These are phyloP conservation scores for Aristolochia californica DNA, from an alignment of 164 flowering plant species.

Conservation along the genomic window DNA sequence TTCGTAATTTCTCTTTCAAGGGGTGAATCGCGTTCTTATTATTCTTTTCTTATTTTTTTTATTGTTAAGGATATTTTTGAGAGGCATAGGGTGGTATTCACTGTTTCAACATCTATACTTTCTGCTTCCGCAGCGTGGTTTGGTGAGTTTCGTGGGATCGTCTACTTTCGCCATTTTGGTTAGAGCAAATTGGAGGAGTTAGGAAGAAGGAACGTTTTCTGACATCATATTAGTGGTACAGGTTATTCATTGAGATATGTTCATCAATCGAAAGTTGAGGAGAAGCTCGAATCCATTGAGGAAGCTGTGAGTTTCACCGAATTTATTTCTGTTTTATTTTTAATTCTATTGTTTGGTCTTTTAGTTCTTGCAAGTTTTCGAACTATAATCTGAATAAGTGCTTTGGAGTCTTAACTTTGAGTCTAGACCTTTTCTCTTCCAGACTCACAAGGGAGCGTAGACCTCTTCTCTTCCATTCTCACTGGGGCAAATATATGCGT, in stretches of 20 bases:
- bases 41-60: constrained; percentile 7
- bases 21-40: background rate
- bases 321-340: too few species aligned
- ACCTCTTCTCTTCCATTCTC: too few species aligned
- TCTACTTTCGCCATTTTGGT: background rate
- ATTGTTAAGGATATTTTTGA: constrained; percentile 64
- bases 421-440: too few species aligned
- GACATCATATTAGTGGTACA: constrained; percentile 19
- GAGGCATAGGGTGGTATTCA: constrained; percentile 80
- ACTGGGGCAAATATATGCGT: too few species aligned
- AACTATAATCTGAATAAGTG: too few species aligned
- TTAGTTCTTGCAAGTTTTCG: too few species aligned
- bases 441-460: too few species aligned
- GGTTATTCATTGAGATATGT: constrained; percentile 69
- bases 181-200: background rate
- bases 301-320: constrained; percentile 48
- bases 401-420: too few species aligned
- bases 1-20: background rate
- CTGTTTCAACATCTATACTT: constrained; percentile 71
- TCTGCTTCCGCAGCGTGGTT: constrained; percentile 55
- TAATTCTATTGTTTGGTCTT: too few species aligned
- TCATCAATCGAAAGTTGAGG: constrained; percentile 63
- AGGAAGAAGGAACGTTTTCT: background rate
- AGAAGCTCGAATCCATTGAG: constrained; percentile 77
- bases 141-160: constrained; percentile 33